Percentiles rank a stretch among this genome's conserved stretches.
These are phyloP conservation scores for Pezicula radicicola DNA, from an alignment of 2,329 filamentous ascomycete genomes.

Conservation along the genomic window DNA sequence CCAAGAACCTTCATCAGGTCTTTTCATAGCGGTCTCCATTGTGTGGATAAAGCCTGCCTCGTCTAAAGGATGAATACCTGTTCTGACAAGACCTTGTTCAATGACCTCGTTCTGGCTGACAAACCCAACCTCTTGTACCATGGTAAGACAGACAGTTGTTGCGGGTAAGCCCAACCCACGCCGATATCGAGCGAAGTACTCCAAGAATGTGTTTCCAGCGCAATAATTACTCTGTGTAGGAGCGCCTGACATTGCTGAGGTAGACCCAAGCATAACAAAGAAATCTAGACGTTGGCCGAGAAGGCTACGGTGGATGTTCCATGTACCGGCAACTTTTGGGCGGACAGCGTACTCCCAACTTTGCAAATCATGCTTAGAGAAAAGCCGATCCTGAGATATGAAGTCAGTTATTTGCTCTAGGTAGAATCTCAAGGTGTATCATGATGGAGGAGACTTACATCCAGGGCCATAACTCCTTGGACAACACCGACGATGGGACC, in stretches of 20 bases:
- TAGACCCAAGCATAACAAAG: slow-evolving; percentile 28
- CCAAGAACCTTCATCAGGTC: neutral
- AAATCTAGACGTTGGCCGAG: slow-evolving; percentile 29
- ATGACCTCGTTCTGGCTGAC: slow-evolving; percentile 28
- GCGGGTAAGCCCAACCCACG: neutral
- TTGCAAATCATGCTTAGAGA: neutral
- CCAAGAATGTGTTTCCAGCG: slow-evolving; percentile 32
- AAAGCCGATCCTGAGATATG: neutral
- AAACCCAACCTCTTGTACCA: neutral
- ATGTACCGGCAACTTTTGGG: slow-evolving; percentile 50
- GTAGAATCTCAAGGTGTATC: neutral
- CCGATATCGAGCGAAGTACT: slow-evolving; percentile 25
- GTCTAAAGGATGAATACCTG: neutral
- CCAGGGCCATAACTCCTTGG: slow-evolving; percentile 43
- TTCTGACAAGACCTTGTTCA: slow-evolving; percentile 17
- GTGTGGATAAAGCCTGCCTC: neutral
- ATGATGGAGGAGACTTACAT: neutral
- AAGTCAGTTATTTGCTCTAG: neutral
- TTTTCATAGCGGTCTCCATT: neutral
- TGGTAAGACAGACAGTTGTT: neutral
- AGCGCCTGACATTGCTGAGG: slow-evolving; percentile 24
- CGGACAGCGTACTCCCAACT: slow-evolving; percentile 40
- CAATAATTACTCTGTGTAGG: slow-evolving; percentile 32
- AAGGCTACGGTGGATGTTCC: slow-evolving; percentile 43
- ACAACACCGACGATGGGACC: slow-evolving; percentile 35